Percentiles rank a stretch among this genome's conserved stretches.
Evolutionary conservation across 1,284 basidiomycete genomes (phyloP).

Genomic region (Ganoderma boninense): DNA sequence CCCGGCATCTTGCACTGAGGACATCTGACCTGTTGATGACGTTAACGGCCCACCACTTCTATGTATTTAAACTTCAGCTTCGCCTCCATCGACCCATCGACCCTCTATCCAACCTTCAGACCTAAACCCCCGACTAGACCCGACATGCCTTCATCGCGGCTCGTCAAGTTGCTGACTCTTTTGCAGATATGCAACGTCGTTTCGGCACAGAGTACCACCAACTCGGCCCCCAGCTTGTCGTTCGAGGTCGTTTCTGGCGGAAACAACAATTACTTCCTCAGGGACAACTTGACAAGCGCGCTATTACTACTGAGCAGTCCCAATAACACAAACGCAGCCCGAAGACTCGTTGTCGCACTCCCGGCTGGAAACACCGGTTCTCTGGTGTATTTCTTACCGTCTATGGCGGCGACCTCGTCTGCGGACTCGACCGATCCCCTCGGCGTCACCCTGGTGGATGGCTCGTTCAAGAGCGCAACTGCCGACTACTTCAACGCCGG

Average conservation of each 20-base stretch:
- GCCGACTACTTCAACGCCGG: slow-evolving; percentile 47
- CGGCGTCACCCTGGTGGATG: slow-evolving; percentile 32
- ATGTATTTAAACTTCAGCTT: background rate
- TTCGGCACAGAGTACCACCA: slow-evolving; percentile 10
- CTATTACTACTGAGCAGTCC: slow-evolving; percentile 49
- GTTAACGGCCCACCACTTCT: background rate
- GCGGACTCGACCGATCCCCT: background rate
- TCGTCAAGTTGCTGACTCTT: background rate
- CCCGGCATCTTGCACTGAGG: background rate
- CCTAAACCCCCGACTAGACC: background rate
- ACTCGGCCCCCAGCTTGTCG: slow-evolving; percentile 16
- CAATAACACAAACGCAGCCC: slow-evolving; percentile 36
- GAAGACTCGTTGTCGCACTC: slow-evolving; percentile 49
- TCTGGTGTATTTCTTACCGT: slow-evolving; percentile 47
- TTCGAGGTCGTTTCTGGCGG: slow-evolving; percentile 41
- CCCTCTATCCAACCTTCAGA: background rate
- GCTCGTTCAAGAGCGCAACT: slow-evolving; percentile 35
- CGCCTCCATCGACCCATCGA: background rate
- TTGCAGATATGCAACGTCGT: background rate
- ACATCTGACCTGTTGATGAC: background rate
- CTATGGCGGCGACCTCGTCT: background rate
- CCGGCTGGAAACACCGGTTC: slow-evolving; percentile 52
- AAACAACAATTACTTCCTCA: slow-evolving; percentile 51
- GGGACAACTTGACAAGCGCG: slow-evolving; percentile 48
- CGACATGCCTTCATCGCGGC: background rate